A percentile compares a stretch with the other conserved stretches of the same genome.
Conservation (phyloP, 2,329 filamentous ascomycete genomes). For the Trichoderma sp. region DNA sequence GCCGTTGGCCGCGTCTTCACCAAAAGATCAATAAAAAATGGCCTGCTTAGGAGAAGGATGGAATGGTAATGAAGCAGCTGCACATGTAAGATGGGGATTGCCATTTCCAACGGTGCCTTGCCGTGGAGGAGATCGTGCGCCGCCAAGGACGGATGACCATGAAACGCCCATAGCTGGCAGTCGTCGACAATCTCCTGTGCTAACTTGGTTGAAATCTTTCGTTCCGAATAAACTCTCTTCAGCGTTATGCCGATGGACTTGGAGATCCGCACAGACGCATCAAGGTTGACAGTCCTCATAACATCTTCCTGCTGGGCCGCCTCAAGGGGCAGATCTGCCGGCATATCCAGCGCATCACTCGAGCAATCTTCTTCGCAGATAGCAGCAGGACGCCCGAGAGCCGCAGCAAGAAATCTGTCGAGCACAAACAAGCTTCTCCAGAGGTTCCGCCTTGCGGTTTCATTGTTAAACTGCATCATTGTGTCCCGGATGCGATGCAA, state of each 20-base stretch:
- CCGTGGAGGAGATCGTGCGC: constrained; percentile 32
- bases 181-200: constrained; percentile 53
- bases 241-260: constrained; percentile 57
- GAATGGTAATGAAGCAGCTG: constrained; percentile 62
- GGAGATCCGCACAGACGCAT: constrained; percentile 56
- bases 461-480: constrained; percentile 47
- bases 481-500: constrained; percentile 57
- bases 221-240: constrained; percentile 56
- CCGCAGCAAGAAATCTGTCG: constrained; percentile 60
- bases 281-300: constrained; percentile 37
- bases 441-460: constrained; percentile 49
- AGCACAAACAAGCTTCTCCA: constrained; percentile 65
- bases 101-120: constrained; percentile 35
- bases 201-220: constrained; percentile 54
- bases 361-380: constrained; percentile 63
- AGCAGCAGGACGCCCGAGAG: constrained; percentile 58
- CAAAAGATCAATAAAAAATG: constrained; percentile 60
- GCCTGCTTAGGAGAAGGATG: constrained; percentile 60
- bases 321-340: background rate
- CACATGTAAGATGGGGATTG: constrained; percentile 59
- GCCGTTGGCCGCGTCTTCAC: constrained; percentile 35
- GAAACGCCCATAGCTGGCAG: constrained; percentile 22
- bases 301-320: constrained; percentile 10
- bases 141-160: constrained; percentile 47
- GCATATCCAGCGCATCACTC: constrained; percentile 40